A percentile compares a stretch with the other conserved stretches of the same genome.
Evolutionary conservation across 1,284 basidiomycete species (phyloP).

Genomic region (Cutaneotrichosporon arboriforme): DNA sequence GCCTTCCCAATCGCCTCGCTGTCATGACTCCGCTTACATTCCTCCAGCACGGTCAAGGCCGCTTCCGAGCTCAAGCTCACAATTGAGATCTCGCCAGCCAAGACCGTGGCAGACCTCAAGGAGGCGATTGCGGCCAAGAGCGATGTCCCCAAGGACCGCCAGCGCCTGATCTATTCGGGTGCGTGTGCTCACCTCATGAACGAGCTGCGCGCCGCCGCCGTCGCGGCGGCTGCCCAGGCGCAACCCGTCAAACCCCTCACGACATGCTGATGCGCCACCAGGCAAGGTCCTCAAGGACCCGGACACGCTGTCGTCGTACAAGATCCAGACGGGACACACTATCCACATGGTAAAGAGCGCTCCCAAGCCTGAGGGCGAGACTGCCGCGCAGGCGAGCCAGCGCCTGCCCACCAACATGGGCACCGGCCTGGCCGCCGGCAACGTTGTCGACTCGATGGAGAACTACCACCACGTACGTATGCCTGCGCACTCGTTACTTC

Average conservation of each 20-base stretch:
- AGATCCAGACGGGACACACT: slow-evolving; percentile 69
- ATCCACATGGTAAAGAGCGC: slow-evolving; percentile 91
- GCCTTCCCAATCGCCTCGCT: no score
- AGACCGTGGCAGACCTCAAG: slow-evolving; percentile 77
- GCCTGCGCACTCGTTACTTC: no score
- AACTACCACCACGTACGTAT: slow-evolving; percentile 41
- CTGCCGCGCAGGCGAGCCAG: slow-evolving; percentile 35
- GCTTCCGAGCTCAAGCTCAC: slow-evolving; percentile 85
- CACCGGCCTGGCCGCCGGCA: slow-evolving; percentile 62
- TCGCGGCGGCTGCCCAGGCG: not conserved
- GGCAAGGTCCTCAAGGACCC: slow-evolving; percentile 64
- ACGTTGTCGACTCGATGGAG: slow-evolving; percentile 55
- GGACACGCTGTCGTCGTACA: slow-evolving; percentile 72
- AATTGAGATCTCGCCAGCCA: slow-evolving; percentile 64
- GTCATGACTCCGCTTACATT: slow-evolving; percentile 3
- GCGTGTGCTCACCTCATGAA: not conserved
- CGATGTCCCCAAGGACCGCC: slow-evolving; percentile 75
- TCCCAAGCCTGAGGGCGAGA: slow-evolving; percentile 52
- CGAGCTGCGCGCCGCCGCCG: not conserved
- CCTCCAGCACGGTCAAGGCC: slow-evolving; percentile 52
- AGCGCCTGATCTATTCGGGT: slow-evolving; percentile 84
- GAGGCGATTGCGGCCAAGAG: slow-evolving; percentile 73
- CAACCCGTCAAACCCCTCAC: not conserved
- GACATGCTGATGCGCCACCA: slow-evolving; percentile 9
- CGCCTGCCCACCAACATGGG: slow-evolving; percentile 70